phyloP scores from a whole-genome alignment of 129 eudicot genomes.

The Apium graveolens region DNA sequence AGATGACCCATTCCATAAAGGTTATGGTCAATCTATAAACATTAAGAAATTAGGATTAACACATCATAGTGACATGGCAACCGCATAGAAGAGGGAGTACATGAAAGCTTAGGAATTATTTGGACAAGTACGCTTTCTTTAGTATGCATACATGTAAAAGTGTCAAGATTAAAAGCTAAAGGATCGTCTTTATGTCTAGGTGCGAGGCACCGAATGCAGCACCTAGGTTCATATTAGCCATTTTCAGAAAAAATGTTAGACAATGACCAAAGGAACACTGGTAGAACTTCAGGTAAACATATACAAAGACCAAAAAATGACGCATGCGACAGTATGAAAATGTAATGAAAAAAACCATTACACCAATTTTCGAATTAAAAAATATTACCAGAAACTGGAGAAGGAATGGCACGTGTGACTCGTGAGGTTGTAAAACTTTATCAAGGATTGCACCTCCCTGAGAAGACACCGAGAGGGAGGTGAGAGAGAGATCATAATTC shows the following conservation, averaged over 20 bases:
- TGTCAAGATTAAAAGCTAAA: not conserved
- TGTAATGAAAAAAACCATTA: not conserved
- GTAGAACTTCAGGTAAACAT: not conserved
- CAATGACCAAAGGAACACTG: not conserved
- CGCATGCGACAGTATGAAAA: not conserved
- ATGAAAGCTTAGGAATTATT: not conserved
- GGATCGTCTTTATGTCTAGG: not conserved
- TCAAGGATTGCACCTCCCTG: conserved; percentile 78
- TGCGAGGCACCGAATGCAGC: not conserved
- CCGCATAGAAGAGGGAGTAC: not conserved
- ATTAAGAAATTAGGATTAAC: not conserved
- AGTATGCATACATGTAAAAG: not conserved
- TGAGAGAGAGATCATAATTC: not conserved
- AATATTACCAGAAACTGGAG: conserved; percentile 80
- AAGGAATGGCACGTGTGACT: conserved; percentile 93
- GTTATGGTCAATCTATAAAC: conserved; percentile 64
- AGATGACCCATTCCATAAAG: conserved; percentile 95
- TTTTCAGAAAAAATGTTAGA: not conserved
- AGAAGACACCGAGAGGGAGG: conserved; percentile 2
- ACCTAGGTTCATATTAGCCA: not conserved
- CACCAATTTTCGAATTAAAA: conserved; percentile 10
- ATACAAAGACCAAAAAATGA: not conserved
- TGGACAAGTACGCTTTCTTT: not conserved
- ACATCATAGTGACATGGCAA: not conserved
- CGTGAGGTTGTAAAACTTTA: conserved; percentile 82